These are phyloP conservation scores for Rhodomyrtus psidioides DNA, from an alignment of 441 rosid genomes.

Conservation along the genomic window DNA sequence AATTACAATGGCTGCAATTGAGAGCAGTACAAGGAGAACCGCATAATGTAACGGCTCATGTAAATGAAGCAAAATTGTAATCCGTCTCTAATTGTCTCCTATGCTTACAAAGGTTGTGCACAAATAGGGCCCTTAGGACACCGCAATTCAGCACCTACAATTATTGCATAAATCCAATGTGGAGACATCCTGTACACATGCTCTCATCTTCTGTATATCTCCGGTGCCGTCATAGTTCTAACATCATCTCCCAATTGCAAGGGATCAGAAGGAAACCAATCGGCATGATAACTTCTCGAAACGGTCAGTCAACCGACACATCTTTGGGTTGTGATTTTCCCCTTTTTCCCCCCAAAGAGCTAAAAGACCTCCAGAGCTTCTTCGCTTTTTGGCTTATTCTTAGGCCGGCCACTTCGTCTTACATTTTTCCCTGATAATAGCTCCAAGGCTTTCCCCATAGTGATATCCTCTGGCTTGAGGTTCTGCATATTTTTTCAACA, in stretches of 20 bases:
- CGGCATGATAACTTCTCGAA: neutral
- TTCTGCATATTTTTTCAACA: constrained; percentile 37
- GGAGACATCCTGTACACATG: neutral
- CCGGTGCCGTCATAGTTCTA: neutral
- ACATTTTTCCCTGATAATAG: constrained; percentile 57
- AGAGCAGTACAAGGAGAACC: neutral
- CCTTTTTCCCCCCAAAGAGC: neutral
- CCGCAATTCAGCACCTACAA: neutral
- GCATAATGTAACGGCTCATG: neutral
- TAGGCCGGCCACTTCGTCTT: constrained; percentile 66
- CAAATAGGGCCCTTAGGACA: neutral
- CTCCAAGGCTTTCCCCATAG: constrained; percentile 68
- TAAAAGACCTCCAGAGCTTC: constrained; percentile 37
- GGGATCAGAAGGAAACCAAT: neutral
- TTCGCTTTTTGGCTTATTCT: constrained; percentile 37
- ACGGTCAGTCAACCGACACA: neutral
- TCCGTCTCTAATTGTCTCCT: neutral
- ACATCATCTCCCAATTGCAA: neutral
- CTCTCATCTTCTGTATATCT: neutral
- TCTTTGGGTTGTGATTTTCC: neutral
- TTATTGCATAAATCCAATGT: neutral
- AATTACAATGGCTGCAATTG: neutral
- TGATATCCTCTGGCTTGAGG: constrained; percentile 45
- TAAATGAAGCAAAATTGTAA: neutral
- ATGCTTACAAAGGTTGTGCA: neutral